A percentile compares a stretch with the other conserved stretches of the same genome.
phyloP scores from a whole-genome alignment of 495 filamentous ascomycete genomes.

The Poronia punctata region DNA sequence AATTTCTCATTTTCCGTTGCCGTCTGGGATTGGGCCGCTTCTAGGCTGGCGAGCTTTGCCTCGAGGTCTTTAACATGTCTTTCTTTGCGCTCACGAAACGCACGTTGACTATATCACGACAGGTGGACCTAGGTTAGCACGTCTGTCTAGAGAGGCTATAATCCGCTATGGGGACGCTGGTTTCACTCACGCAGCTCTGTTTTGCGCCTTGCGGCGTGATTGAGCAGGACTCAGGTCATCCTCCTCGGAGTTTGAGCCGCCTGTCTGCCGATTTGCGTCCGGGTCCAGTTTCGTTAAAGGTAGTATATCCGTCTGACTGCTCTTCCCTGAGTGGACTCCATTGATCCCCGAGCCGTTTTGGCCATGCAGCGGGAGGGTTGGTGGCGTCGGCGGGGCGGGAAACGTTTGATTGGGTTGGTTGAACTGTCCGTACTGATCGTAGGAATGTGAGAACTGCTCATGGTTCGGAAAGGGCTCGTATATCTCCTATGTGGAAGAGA shows the following conservation, averaged over 20 bases:
- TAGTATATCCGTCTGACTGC: constrained; percentile 24
- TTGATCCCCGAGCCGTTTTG: constrained; percentile 21
- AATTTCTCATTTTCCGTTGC: constrained; percentile 71
- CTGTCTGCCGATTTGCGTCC: constrained; percentile 26
- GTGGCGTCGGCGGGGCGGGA: constrained; percentile 38
- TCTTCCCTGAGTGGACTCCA: constrained; percentile 16
- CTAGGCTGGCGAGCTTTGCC: constrained; percentile 68
- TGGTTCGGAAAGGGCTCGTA: constrained; percentile 37
- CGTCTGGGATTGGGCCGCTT: constrained; percentile 43
- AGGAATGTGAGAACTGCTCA: constrained; percentile 38
- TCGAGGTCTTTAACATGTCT: constrained; percentile 89
- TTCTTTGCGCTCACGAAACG: constrained; percentile 95
- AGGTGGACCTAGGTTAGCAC: constrained; percentile 5
- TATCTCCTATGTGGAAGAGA: constrained; percentile 33
- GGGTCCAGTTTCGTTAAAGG: constrained; percentile 32
- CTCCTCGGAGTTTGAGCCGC: constrained; percentile 45
- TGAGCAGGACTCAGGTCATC: constrained; percentile 71
- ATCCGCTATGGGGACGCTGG: too few species aligned
- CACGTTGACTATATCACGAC: constrained; percentile 66
- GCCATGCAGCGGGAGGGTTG: constrained; percentile 20
- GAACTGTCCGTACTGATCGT: constrained; percentile 37
- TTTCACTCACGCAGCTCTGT: constrained; percentile 84
- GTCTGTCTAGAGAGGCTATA: too few species aligned
- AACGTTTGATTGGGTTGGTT: constrained; percentile 30
- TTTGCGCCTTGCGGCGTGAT: constrained; percentile 87